phyloP scores from a whole-genome alignment of 768 basidiomycete species.

The Neoboletus brunneissimus region DNA sequence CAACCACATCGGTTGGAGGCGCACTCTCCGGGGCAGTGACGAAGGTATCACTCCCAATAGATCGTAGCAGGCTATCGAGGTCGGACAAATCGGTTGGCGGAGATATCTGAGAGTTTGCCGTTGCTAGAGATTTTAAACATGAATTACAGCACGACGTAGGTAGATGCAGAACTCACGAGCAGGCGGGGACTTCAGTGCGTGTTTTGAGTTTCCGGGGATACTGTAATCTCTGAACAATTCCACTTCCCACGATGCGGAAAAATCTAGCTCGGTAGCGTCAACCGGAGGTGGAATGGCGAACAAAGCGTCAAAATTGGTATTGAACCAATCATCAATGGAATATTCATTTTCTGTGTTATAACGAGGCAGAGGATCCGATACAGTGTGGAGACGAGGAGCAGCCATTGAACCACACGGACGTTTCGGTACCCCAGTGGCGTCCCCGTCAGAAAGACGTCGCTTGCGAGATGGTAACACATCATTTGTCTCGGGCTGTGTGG shows the following conservation, averaged over 20 bases:
- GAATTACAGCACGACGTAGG: not conserved
- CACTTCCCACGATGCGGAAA: conserved; percentile 30
- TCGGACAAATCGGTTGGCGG: not conserved
- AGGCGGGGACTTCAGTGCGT: not conserved
- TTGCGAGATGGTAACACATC: conserved; percentile 24
- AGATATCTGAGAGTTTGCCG: not conserved
- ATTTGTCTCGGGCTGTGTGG: not conserved
- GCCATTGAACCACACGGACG: conserved; percentile 19
- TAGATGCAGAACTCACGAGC: conserved; percentile 4
- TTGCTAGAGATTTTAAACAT: not conserved
- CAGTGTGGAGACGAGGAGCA: conserved; percentile 24
- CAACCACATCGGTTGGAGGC: not conserved
- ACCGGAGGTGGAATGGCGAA: conserved; percentile 31
- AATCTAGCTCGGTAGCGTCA: conserved; percentile 24
- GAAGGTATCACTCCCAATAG: not conserved
- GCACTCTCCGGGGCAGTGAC: not conserved
- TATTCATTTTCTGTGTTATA: conserved; percentile 14
- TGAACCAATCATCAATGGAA: conserved; percentile 38
- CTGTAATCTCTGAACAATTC: conserved; percentile 33
- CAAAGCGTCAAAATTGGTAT: conserved; percentile 20
- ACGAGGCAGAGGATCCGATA: conserved; percentile 32
- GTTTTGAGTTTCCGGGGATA: conserved; percentile 7
- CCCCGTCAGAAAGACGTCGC: conserved; percentile 38
- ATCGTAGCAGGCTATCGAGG: conserved; percentile 10
- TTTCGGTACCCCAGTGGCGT: conserved; percentile 21